Base-by-base conservation (phyloP, 1,139 yeast genomes). In the Saccharomycopsis hybrid region DNA sequence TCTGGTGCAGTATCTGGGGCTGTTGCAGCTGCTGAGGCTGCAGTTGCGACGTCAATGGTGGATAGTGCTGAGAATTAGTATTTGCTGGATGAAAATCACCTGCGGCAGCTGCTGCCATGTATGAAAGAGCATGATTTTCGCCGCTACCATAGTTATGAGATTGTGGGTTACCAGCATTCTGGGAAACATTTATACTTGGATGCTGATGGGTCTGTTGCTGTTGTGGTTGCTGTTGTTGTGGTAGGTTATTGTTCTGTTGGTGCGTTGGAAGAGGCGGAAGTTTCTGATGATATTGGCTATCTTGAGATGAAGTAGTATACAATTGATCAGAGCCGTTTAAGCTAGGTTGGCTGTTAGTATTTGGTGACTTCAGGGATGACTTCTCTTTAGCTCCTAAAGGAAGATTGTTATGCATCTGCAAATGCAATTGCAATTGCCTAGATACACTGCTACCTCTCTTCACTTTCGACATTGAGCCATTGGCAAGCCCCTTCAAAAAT, bases 381-480 rank as follows among this genome's bases (percentile, higher is more conserved):
- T 36, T 36, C 5, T 5, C 18, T 36, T 36, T 36, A 13, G 42
- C 33, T 4, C 55, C 53, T 9, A 44, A 45, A 2, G 94, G 94
- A 47, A 85, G 70, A 29, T 77, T 74, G 56, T 78, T 80, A 62
- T 83, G 87, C 46, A 82, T 80, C 3, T 87, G 82, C 60, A 85
- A 72, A 65, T 85, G 90, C 57, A 84, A 67, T 62, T 85, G 92
- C 55, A 85, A 68, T 61, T 84, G 92, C 62, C 92, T 75, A 31
- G 88, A 80, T 13, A 85, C 92, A 27, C 86, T 78, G 5, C 87
- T 80, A 4, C 94, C 94, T 58, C 95, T 71, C 66, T 94, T 83
- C 25, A 82, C 76, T 60, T 84, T 85, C 59, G 80, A 78, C 47
- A 84, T 68, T 33, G 84, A 77, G 9, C 92, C 97, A 56, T 78